Evolutionary conservation across 345 rosid genomes (phyloP), one percentile per base, ranked within the genome.

Genomic region (Sonneratia caseolaris): DNA sequence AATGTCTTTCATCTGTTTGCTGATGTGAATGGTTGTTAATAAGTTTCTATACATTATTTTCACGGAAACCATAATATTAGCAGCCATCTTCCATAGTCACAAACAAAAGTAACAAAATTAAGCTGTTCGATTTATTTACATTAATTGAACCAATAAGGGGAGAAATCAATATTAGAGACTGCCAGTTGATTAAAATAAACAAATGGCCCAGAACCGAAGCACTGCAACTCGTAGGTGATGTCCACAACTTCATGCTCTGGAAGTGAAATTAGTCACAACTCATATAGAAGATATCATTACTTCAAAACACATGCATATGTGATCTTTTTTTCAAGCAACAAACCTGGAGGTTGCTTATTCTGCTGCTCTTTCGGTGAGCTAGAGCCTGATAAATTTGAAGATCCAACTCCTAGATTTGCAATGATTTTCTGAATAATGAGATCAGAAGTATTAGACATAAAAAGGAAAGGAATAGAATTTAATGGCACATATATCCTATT

Each of bases 261-360:
- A 27, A 27, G 59, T 16, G 64, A 57, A 57, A 57, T 57, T 4
- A 57, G 64, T 62, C 11, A 62, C 7, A 62, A 14, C 5, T 53
- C 59, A 27, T 4, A 10, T 4, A 10, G 6, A 3, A 66, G 37
- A 66, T 38, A 66, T 37, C 66, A 64, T 8, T 64, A 43, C 32
- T 62, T 47, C 55, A 3, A 7, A 3, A 27, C 16, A 7, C 64
- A 32, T 76, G 5, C 7, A 4, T 42, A 9, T 42, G 45, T 42
- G 10, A 42, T 42, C 10, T 2, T 27, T 27, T 70, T 61, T 40
- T 37, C 32, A 66, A 51, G 43, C 37, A 45, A 83, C 85, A 73
- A 82, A 89, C 95, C 95, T 86, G 92, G 76, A 79, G 69, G 79
- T 4, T 81, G 74, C 62, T 73, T 81, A 79, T 72, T 76, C 16